Conservation (phyloP, 1,284 basidiomycete genomes). For the Sphagnurus paluster region DNA sequence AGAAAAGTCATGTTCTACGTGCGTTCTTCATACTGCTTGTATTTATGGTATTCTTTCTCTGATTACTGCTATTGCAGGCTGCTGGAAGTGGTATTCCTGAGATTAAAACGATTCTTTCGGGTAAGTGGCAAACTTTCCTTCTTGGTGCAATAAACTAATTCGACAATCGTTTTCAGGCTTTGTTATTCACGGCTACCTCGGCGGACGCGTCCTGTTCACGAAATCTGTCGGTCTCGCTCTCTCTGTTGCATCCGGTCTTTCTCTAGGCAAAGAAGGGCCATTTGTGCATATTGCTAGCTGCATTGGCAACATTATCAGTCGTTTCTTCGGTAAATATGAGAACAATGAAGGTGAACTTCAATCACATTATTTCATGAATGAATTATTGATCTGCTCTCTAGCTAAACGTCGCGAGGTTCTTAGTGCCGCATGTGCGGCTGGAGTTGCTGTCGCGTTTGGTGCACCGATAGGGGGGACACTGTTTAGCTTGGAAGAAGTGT, state of each 20-base stretch:
- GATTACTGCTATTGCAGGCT: slow-evolving; percentile 61
- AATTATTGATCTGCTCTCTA: slow-evolving; percentile 27
- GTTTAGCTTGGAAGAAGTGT: slow-evolving; percentile 93
- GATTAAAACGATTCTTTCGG: slow-evolving; percentile 95
- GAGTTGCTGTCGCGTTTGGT: slow-evolving; percentile 90
- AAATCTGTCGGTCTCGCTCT: slow-evolving; percentile 90
- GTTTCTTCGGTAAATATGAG: slow-evolving; percentile 87
- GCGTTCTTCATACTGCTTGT: slow-evolving; percentile 27
- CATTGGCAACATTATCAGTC: slow-evolving; percentile 92
- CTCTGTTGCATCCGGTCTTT: slow-evolving; percentile 88
- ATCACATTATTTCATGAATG: background rate
- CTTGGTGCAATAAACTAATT: slow-evolving; percentile 3
- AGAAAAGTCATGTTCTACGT: slow-evolving; percentile 85
- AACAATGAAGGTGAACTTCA: slow-evolving; percentile 83
- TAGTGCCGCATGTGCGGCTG: slow-evolving; percentile 90
- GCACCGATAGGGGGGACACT: slow-evolving; percentile 92
- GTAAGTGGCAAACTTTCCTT: slow-evolving; percentile 35
- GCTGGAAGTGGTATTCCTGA: slow-evolving; percentile 97
- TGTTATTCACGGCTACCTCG: slow-evolving; percentile 97
- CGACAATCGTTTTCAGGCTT: slow-evolving; percentile 69
- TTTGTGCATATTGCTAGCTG: slow-evolving; percentile 97
- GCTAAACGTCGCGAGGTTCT: slow-evolving; percentile 91
- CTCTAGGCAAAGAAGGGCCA: slow-evolving; percentile 93
- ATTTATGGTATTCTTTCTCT: slow-evolving; percentile 4
- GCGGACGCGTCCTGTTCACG: slow-evolving; percentile 86